phyloP scores from a whole-genome alignment of 1,284 basidiomycete genomes.

The Coniferiporia sulphurascens region DNA sequence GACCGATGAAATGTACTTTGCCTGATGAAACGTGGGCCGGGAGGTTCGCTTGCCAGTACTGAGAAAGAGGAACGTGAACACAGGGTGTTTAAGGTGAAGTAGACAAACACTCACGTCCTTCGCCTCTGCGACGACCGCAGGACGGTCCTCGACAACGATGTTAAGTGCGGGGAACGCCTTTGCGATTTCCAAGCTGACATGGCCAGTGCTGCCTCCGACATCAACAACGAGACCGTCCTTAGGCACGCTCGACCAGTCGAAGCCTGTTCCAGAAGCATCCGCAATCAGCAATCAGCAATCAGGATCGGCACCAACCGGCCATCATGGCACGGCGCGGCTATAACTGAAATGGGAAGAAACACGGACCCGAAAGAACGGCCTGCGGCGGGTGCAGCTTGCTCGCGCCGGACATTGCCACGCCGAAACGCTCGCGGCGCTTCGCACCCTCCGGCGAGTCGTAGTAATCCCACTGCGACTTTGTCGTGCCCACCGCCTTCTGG shows the following conservation, averaged over 20 bases:
- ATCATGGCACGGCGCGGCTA: too few relatives aligned
- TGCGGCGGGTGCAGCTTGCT: slow-evolving; percentile 24
- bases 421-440: slow-evolving; percentile 30
- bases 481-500: slow-evolving; percentile 26
- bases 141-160: slow-evolving; percentile 22
- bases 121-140: neutral
- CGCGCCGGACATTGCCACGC: slow-evolving; percentile 30
- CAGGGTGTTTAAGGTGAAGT: too few relatives aligned
- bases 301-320: neutral
- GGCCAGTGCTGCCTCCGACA: slow-evolving; percentile 22
- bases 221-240: slow-evolving; percentile 19
- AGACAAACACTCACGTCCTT: neutral
- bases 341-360: neutral
- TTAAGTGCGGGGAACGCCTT: slow-evolving; percentile 14
- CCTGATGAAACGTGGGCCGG: neutral
- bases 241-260: slow-evolving; percentile 15
- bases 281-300: too few relatives aligned
- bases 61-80: neutral
- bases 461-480: slow-evolving; percentile 29
- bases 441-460: slow-evolving; percentile 26
- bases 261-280: slow-evolving; percentile 1
- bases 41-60: slow-evolving; percentile 10
- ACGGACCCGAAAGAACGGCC: neutral
- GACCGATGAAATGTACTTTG: slow-evolving; percentile 1
- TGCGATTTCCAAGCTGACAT: slow-evolving; percentile 17